Evolutionary conservation across 306 rosid genomes (phyloP), one percentile per base, ranked within the genome.

Genomic region (Inga leiocalycina): DNA sequence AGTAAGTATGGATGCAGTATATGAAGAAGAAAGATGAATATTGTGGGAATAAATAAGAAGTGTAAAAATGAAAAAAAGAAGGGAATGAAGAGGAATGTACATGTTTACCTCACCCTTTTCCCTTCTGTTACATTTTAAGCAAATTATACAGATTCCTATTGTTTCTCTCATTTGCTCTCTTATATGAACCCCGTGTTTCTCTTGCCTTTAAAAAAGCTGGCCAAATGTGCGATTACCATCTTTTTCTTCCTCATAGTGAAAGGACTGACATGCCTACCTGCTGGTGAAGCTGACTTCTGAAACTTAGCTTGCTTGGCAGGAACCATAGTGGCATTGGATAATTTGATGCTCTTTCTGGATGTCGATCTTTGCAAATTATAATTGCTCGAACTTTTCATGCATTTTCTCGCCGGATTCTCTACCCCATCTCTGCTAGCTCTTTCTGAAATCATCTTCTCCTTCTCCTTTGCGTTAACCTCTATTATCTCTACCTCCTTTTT

Each of bases 171-270:
- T n/a, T 68, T 69, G 74, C 66, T 45, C 22, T 66, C 51, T 64
- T 74, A 35, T 17, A 35, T 71, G 54, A 44, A 71, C 73, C 24
- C 66, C 17, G 19, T 44, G 54, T 37, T 86, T 76, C 66, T 80
- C 89, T 88, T 92, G 76, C 88, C 89, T 30, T 67, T 86, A 44
- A 96, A 93, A 59, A 91, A 52, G 87, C 90, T 93, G 8, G 91
- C 87, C 46, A 95, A 87, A 79, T 89, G 89, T 15, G 90, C 94
- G 61, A 93, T 86, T 4, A 90, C 93, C 90, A 87, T 90, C 82
- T 76, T 91, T 77, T 75, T 92, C 88, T 87, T 92, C 89, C 88
- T 91, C 51, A 91, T 80, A n/a, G 87, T 32, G 86, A 95, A 86
- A 80, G 89, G 84, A 85, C 88, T 91, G 54, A 89, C 61, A 74